phyloP scores from a whole-genome alignment of 164 flowering plant species.

The Berberis thunbergii region DNA sequence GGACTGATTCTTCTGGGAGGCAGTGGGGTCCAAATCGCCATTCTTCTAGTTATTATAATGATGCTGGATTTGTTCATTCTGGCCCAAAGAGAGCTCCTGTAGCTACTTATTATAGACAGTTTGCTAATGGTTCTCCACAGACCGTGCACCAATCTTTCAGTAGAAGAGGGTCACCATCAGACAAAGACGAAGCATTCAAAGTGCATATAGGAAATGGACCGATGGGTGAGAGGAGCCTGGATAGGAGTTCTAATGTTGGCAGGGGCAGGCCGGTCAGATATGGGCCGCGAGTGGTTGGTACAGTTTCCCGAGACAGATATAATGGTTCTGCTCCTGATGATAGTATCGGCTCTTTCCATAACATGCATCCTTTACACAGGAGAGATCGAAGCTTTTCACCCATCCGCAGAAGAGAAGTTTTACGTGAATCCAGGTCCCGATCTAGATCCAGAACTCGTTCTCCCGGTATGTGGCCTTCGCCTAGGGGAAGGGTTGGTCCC shows the following conservation, averaged over 20 bases:
- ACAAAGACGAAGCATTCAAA: conserved; percentile 26
- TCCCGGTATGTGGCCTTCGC: conserved; percentile 29
- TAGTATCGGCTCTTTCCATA: conserved; percentile 13
- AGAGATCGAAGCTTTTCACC: conserved; percentile 45
- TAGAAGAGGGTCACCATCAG: conserved; percentile 31
- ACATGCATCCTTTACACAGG: conserved; percentile 18
- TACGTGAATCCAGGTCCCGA: conserved; percentile 16
- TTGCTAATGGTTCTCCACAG: conserved; percentile 20
- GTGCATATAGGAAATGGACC: conserved; percentile 15
- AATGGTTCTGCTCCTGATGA: conserved; percentile 21
- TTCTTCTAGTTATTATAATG: conserved; percentile 22
- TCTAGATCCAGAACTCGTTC: conserved; percentile 49
- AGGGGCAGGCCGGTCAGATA: conserved; percentile 24
- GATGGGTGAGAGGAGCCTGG: conserved; percentile 22
- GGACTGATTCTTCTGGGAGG: conserved; percentile 21
- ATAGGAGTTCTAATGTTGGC: conserved; percentile 14
- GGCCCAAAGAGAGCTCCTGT: conserved; percentile 18
- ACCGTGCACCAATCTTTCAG: conserved; percentile 7
- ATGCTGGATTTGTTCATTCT: conserved; percentile 9
- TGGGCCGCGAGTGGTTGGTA: conserved; percentile 17
- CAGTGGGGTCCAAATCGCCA: conserved; percentile 20
- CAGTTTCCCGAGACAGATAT: conserved; percentile 29
- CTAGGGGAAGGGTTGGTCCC: conserved; percentile 13
- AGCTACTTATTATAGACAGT: conserved; percentile 20
- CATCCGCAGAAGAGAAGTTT: conserved; percentile 17